Conservation (phyloP, 768 basidiomycete genomes). For the Leccinum obscurum region DNA sequence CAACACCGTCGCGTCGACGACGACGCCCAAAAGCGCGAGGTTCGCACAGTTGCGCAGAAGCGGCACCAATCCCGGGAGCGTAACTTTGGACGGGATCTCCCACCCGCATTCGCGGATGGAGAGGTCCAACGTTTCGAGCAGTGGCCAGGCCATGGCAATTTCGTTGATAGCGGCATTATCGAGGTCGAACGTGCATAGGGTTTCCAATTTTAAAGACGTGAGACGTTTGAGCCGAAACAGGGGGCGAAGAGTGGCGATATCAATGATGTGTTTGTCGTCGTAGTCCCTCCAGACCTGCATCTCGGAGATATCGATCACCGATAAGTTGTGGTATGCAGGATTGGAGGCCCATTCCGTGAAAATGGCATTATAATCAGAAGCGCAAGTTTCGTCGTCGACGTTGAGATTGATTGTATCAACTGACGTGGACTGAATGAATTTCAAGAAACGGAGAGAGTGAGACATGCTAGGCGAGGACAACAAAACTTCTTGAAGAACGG, state of each 20-base stretch:
- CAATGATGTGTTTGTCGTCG: constrained; percentile 32
- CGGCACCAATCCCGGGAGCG: constrained; percentile 23
- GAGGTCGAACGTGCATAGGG: constrained; percentile 27
- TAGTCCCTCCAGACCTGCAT: constrained; percentile 33
- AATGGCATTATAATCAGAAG: constrained; percentile 24
- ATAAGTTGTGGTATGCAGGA: constrained; percentile 25
- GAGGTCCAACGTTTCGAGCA: constrained; percentile 29
- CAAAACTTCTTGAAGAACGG: constrained; percentile 24
- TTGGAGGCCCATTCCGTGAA: constrained; percentile 26
- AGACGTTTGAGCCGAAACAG: constrained; percentile 26
- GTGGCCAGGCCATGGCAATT: constrained; percentile 30
- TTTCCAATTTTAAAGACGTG: constrained; percentile 27
- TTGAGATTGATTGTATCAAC: constrained; percentile 35
- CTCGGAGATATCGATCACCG: constrained; percentile 30
- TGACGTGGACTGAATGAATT: constrained; percentile 28
- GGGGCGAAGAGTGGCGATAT: constrained; percentile 25
- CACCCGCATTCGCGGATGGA: constrained; percentile 32
- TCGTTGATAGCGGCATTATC: constrained; percentile 27
- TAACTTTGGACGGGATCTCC: constrained; percentile 31
- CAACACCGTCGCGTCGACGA: constrained; percentile 28
- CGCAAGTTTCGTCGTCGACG: constrained; percentile 31
- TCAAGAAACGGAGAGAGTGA: constrained; percentile 23
- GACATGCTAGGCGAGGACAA: constrained; percentile 27
- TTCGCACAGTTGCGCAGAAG: constrained; percentile 26
- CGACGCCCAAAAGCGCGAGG: constrained; percentile 27